Evolutionary conservation across 1,284 basidiomycete genomes (phyloP), one percentile per base, ranked within the genome.

Genomic region (Pseudomicrostroma phylloplanum): DNA sequence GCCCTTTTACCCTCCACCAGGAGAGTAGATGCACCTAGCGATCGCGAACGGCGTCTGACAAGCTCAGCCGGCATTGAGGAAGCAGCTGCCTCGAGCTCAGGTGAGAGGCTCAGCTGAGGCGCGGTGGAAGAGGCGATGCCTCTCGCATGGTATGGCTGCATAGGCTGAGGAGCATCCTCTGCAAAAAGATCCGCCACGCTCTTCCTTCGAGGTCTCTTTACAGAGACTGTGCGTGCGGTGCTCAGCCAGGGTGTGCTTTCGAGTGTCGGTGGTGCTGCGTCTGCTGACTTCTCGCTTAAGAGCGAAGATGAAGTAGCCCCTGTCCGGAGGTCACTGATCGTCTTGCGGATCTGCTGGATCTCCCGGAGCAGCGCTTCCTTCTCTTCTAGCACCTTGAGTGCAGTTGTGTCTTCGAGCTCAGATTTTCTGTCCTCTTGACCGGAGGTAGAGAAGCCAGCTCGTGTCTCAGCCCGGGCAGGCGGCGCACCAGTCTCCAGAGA

Each of bases 111-210:
- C 17, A 23, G 46, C 4, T 7, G 46, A n/a, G 46, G 46, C 23
- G 23, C 12, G 7, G 46, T 48, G 46, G 46, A n/a, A 23, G 23
- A 11, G 12, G 23, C 17, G 12, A 23, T 48, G 12, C n/a, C 46
- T 23, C 46, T 48, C 46, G 46, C 46, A 36, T 48, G 46, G n/a
- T n/a, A 48, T 12, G 46, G 12, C 6, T 48, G 46, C 15, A 25
- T 19, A 23, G 51, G 51, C 21, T 26, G 51, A 13, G 51, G 51
- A 19, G 51, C 51, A 13, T 54, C 51, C 26, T 54, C 51, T 13
- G n/a, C 51, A 26, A 54, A 54, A 7, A 54, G 15, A 13, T 54
- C 51, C 21, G 51, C 51, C 13, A 54, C 51, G 51, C 51, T 54
- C 17, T 25, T 17, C 21, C n/a, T 48, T 23, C 46, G 17, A n/a